A percentile compares a stretch with the other conserved stretches of the same genome.
phyloP scores from a whole-genome alignment of 75 land plant genomes.

The Adiantum capillusveneris region DNA sequence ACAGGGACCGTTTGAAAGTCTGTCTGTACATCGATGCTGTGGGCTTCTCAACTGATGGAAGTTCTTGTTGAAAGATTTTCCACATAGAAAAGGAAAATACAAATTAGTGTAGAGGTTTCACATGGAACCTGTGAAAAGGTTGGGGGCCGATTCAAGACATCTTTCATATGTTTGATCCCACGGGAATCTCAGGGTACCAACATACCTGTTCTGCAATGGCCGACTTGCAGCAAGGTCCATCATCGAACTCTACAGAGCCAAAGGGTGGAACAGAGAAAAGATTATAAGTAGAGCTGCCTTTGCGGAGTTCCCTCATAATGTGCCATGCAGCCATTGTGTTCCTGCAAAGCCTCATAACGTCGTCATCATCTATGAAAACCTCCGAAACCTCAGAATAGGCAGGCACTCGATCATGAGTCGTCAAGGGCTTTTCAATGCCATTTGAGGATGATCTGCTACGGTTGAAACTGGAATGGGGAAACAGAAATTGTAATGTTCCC shows the following conservation, averaged over 20 bases:
- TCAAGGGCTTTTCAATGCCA: neutral
- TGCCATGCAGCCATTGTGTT: slow-evolving; percentile 65
- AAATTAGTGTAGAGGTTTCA: too few relatives aligned
- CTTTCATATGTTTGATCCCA: too few relatives aligned
- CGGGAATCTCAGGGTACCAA: too few relatives aligned
- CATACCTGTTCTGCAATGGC: too few relatives aligned
- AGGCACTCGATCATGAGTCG: neutral
- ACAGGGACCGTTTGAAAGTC: too few relatives aligned
- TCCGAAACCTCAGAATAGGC: neutral
- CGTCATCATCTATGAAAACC: slow-evolving; percentile 27
- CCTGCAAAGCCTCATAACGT: slow-evolving; percentile 32
- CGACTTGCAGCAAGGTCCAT: slow-evolving; percentile 6
- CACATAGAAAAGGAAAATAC: too few relatives aligned
- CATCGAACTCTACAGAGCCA: slow-evolving; percentile 23
- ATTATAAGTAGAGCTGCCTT: slow-evolving; percentile 63
- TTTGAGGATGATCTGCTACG: neutral
- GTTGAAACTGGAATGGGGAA: slow-evolving; percentile 36
- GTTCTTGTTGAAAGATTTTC: too few relatives aligned
- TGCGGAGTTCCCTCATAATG: slow-evolving; percentile 55
- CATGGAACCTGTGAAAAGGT: too few relatives aligned
- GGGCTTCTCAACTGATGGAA: too few relatives aligned
- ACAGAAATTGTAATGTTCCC: slow-evolving; percentile 54
- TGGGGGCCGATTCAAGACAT: too few relatives aligned
- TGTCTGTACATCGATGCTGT: too few relatives aligned
- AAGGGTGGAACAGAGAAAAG: slow-evolving; percentile 52